Percentiles rank a stretch among this genome's conserved stretches.
phyloP scores from a whole-genome alignment of 805 yeast species.

The Metschnikowia aberdeeniae region DNA sequence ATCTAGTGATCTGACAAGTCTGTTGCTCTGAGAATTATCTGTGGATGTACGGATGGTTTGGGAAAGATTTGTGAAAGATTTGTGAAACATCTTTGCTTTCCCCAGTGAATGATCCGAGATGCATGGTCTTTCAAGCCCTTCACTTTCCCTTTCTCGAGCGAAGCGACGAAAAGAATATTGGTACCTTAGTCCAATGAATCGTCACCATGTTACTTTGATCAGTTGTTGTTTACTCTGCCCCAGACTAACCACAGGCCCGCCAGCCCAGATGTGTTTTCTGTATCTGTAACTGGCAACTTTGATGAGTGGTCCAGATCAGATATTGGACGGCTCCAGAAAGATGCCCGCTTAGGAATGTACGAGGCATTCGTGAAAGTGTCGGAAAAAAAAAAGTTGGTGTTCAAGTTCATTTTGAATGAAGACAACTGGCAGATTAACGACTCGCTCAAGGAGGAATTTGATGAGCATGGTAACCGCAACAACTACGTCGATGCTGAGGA shows the following conservation, averaged over 20 bases:
- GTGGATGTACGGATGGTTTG: no score
- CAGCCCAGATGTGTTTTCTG: slow-evolving; percentile 16
- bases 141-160: not conserved
- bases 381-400: slow-evolving; percentile 25
- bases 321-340: slow-evolving; percentile 12
- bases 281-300: slow-evolving; percentile 39
- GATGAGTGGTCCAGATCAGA: slow-evolving; percentile 34
- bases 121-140: no score
- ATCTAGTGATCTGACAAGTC: no score
- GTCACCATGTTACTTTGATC: not conserved
- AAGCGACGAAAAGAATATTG: not conserved
- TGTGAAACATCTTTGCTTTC: no score
- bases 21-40: no score
- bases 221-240: not conserved
- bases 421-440: slow-evolving; percentile 27
- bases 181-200: not conserved
- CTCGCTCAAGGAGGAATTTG: slow-evolving; percentile 24
- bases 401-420: slow-evolving; percentile 37
- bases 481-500: slow-evolving; percentile 29
- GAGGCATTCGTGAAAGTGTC: slow-evolving; percentile 21
- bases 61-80: no score
- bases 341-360: slow-evolving; percentile 16
- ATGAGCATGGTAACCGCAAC: slow-evolving; percentile 35
- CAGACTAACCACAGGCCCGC: slow-evolving; percentile 15
- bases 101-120: no score